Percentiles rank a stretch among this genome's conserved stretches.
Evolutionary conservation across 768 basidiomycete genomes (phyloP).

Genomic region (Trametes villosa): DNA sequence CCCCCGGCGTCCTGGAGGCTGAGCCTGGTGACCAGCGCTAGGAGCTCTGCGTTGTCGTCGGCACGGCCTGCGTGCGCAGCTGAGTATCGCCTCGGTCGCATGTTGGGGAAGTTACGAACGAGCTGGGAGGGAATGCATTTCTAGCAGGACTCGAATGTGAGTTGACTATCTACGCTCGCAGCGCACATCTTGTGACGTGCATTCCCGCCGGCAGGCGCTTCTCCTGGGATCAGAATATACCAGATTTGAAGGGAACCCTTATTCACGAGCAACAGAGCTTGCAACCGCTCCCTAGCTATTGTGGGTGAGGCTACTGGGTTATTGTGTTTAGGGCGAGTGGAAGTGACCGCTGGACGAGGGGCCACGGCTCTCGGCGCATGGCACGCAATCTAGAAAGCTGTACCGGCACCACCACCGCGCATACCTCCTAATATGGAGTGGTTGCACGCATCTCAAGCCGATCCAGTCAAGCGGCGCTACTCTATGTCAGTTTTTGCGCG

Average conservation of each 20-base stretch:
- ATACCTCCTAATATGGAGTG: too few species aligned
- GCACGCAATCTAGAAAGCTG: too few species aligned
- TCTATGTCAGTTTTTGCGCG: too few species aligned
- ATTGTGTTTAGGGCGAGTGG: too few species aligned
- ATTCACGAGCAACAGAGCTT: too few species aligned
- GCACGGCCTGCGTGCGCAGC: not conserved
- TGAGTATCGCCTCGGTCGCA: not conserved
- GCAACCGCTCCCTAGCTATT: not conserved
- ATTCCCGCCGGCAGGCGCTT: not conserved
- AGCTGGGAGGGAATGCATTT: not conserved
- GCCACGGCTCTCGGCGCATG: too few species aligned
- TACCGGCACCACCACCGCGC: too few species aligned
- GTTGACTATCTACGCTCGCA: not conserved
- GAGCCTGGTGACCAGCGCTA: conserved; percentile 3
- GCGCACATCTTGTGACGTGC: not conserved
- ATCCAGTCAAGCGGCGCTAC: too few species aligned
- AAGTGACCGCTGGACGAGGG: too few species aligned
- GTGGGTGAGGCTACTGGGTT: not conserved
- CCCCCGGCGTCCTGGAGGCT: conserved; percentile 36
- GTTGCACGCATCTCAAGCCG: too few species aligned
- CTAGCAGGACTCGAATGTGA: too few species aligned
- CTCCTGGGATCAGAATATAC: not conserved
- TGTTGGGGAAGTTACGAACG: not conserved
- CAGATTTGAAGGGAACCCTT: too few species aligned
- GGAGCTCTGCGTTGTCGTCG: not conserved